Conservation (phyloP, 345 rosid genomes). For the Boechera retrofracta region DNA sequence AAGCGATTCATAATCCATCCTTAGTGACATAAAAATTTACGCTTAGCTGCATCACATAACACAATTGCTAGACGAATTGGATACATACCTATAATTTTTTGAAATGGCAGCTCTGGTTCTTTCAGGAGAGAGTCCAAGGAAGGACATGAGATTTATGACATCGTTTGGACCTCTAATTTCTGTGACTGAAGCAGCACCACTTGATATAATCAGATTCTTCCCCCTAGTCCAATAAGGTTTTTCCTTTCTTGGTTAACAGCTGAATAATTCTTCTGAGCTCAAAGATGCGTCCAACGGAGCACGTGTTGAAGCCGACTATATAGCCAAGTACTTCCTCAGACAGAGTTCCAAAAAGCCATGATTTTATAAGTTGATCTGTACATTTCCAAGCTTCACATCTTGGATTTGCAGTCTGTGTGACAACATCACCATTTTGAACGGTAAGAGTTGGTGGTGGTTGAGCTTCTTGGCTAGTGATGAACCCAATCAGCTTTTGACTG, state of each 20-base stretch:
- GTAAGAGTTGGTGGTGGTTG: too few relatives aligned
- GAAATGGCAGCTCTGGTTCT: conserved; percentile 78
- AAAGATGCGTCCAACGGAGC: too few relatives aligned
- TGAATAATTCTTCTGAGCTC: too few relatives aligned
- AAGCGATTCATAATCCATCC: conserved; percentile 22
- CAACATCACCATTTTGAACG: too few relatives aligned
- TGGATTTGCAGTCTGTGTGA: background rate
- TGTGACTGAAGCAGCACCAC: conserved; percentile 72
- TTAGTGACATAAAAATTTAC: background rate
- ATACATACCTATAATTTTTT: conserved; percentile 75
- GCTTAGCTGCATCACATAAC: conserved; percentile 12
- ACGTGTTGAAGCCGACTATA: too few relatives aligned
- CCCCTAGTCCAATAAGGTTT: conserved; percentile 70
- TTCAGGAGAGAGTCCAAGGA: conserved; percentile 76
- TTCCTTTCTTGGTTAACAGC: too few relatives aligned
- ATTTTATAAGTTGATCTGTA: too few relatives aligned
- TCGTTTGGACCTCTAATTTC: conserved; percentile 90
- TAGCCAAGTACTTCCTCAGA: too few relatives aligned
- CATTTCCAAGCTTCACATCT: too few relatives aligned
- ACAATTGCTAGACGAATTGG: background rate
- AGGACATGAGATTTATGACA: conserved; percentile 71
- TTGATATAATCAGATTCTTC: conserved; percentile 74
- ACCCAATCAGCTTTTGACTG: too few relatives aligned
- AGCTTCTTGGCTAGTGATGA: too few relatives aligned
- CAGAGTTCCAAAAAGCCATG: too few relatives aligned